Conservation (phyloP, 306 rosid genomes). For the Luffa acutangula region DNA sequence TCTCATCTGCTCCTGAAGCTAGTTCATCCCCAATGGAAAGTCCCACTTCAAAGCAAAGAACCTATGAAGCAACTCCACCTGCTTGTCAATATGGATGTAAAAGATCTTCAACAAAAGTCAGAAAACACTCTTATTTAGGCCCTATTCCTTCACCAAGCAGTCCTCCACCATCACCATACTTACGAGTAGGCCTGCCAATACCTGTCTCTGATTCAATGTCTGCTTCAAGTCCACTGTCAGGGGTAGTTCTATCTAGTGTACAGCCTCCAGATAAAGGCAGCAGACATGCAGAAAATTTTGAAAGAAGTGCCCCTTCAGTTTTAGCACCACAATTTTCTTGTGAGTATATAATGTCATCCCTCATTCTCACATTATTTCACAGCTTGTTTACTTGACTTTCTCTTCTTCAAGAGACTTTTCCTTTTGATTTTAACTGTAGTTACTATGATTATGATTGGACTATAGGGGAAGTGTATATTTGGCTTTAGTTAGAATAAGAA, state of each 20-base stretch:
- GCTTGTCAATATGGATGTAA: constrained; percentile 32
- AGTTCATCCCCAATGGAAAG: constrained; percentile 29
- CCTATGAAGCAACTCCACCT: constrained; percentile 40
- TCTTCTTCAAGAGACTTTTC: not conserved
- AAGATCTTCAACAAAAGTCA: constrained; percentile 22
- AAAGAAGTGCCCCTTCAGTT: constrained; percentile 11
- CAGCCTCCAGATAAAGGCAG: constrained; percentile 51
- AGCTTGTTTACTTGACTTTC: not conserved
- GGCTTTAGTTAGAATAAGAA: not conserved
- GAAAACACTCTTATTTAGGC: constrained; percentile 28
- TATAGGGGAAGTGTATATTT: not conserved
- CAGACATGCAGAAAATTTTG: constrained; percentile 24
- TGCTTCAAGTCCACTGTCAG: constrained; percentile 61
- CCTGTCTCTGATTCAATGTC: constrained; percentile 35
- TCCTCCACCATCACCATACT: constrained; percentile 32
- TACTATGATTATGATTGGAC: not conserved
- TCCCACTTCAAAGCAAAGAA: constrained; percentile 26
- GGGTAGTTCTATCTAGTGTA: constrained; percentile 60
- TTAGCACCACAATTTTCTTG: constrained; percentile 40
- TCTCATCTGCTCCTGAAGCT: not conserved
- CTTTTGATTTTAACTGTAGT: not conserved
- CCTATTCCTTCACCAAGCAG: constrained; percentile 38
- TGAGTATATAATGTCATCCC: constrained; percentile 19
- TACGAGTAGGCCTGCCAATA: constrained; percentile 31
- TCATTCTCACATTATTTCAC: not conserved